phyloP scores from a whole-genome alignment of 768 basidiomycete species.

The Trametes sanguinea region DNA sequence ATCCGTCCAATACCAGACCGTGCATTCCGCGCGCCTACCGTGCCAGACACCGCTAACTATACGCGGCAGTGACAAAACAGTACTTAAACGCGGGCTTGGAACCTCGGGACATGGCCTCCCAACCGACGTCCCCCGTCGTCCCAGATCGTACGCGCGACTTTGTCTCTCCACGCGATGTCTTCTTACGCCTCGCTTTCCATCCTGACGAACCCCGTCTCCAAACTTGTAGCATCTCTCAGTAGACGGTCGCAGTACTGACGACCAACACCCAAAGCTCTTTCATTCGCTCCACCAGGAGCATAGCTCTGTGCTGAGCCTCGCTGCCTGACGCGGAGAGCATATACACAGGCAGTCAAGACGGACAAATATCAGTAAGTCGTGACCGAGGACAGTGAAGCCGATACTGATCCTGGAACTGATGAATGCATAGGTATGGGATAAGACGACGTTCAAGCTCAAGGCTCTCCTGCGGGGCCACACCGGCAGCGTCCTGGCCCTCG shows the following conservation, averaged over 20 bases:
- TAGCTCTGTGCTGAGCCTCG: constrained; percentile 74
- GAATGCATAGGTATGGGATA: constrained; percentile 77
- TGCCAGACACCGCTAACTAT: not conserved
- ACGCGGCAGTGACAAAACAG: not conserved
- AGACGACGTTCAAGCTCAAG: constrained; percentile 65
- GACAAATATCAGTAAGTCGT: constrained; percentile 65
- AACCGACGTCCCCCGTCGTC: constrained; percentile 16
- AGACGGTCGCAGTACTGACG: constrained; percentile 5
- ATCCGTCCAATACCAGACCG: not conserved
- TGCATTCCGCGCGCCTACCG: not conserved
- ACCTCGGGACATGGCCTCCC: constrained; percentile 8
- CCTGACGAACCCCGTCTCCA: not conserved
- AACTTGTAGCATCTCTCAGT: constrained; percentile 23
- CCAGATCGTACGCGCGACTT: constrained; percentile 21
- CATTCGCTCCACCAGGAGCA: constrained; percentile 71
- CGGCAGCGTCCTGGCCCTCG: constrained; percentile 80
- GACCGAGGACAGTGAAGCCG: not conserved
- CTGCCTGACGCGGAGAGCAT: constrained; percentile 72
- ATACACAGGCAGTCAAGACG: constrained; percentile 79
- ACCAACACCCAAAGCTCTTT: constrained; percentile 38
- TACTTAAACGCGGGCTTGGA: not conserved
- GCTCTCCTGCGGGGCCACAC: constrained; percentile 77
- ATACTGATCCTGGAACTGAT: not conserved
- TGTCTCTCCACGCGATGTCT: constrained; percentile 7
- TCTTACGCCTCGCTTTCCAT: not conserved